These are phyloP conservation scores for Elaeagnus macrophylla DNA, from an alignment of 306 rosid species.

Conservation along the genomic window DNA sequence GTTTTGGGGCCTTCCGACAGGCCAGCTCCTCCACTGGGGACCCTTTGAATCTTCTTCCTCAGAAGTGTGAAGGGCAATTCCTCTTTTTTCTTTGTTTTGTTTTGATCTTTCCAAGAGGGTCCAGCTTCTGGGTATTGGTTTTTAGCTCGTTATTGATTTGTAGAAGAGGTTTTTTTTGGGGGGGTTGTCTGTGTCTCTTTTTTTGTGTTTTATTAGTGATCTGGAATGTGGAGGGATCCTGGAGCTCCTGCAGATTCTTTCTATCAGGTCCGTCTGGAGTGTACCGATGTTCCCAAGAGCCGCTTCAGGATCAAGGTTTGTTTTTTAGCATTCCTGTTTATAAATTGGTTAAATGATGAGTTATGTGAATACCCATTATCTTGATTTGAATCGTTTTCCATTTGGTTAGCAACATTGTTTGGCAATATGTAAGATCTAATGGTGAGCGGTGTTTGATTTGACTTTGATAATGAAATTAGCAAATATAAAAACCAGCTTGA, in stretches of 20 bases:
- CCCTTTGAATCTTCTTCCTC: conserved; percentile 28
- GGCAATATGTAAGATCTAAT: conserved; percentile 3
- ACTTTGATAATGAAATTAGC: conserved; percentile 10
- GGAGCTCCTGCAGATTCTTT: conserved; percentile 89
- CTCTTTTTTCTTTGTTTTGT: conserved; percentile 30
- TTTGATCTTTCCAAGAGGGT: conserved; percentile 30
- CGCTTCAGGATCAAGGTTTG: conserved; percentile 79
- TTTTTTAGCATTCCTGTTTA: neutral
- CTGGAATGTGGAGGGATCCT: conserved; percentile 81
- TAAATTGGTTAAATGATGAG: neutral
- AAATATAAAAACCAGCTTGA: neutral
- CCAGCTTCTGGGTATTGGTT: conserved; percentile 21
- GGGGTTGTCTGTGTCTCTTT: neutral
- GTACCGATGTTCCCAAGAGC: conserved; percentile 85
- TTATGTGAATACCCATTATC: conserved; percentile 9
- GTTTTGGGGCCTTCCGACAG: conserved; percentile 23
- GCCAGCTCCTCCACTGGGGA: conserved; percentile 36
- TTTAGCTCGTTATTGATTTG: conserved; percentile 1
- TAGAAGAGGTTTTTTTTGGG: neutral
- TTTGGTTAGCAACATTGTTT: conserved; percentile 1
- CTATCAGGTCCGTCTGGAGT: conserved; percentile 83
- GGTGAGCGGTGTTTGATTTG: conserved; percentile 9
- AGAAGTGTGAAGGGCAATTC: conserved; percentile 14
- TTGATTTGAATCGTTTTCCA: conserved; percentile 8
- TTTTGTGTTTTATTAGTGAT: conserved; percentile 9